These are phyloP conservation scores for Pterocarpus macrocarpus DNA, from an alignment of 306 rosid species.

Conservation along the genomic window DNA sequence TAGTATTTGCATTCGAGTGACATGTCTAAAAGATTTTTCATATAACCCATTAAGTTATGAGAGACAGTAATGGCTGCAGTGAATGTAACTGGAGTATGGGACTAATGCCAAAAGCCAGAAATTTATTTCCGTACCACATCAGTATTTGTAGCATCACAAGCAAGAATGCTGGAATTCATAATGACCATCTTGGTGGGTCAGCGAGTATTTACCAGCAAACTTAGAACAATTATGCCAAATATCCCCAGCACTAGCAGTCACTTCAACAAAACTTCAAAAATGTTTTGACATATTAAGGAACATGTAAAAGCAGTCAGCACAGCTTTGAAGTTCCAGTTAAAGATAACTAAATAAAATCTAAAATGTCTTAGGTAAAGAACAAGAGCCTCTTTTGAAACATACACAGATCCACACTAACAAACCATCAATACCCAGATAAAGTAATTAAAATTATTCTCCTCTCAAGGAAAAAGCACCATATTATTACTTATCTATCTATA, in stretches of 20 bases:
- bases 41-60: conserved; percentile 26
- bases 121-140: conserved; percentile 1
- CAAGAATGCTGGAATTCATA: conserved; percentile 15
- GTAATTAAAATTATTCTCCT: too few species aligned
- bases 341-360: conserved; percentile 6
- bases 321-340: conserved; percentile 14
- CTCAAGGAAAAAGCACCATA: too few species aligned
- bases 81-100: not conserved
- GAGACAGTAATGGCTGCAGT: not conserved
- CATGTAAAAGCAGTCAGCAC: not conserved
- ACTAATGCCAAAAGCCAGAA: not conserved
- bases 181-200: conserved; percentile 15
- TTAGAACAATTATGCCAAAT: conserved; percentile 25
- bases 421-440: too few species aligned
- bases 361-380: not conserved
- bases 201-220: not conserved
- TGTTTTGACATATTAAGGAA: conserved; percentile 4
- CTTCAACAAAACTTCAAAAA: conserved; percentile 13
- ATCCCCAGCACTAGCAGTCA: conserved; percentile 1
- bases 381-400: not conserved
- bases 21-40: conserved; percentile 4
- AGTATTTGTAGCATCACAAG: conserved; percentile 1
- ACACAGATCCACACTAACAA: conserved; percentile 19
- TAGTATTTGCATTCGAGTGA: conserved; percentile 5
- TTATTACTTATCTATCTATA: too few species aligned